Evolutionary conservation across 1,284 basidiomycete species (phyloP).

Genomic region (Ustilago nuda): DNA sequence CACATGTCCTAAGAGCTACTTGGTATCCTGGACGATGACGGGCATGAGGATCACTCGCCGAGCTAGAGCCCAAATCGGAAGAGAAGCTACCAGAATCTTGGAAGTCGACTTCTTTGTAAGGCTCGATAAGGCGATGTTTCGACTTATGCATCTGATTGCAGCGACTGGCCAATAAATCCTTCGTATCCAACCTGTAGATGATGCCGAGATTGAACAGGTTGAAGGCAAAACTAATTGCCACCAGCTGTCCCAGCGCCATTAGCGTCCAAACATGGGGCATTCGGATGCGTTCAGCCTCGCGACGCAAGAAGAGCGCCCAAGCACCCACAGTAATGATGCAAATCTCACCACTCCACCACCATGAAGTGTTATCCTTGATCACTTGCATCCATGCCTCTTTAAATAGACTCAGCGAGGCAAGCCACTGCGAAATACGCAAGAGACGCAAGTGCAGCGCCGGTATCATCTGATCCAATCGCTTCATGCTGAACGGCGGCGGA

Average conservation of each 20-base stretch:
- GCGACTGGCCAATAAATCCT: constrained; percentile 20
- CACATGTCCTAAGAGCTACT: not conserved
- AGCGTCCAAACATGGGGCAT: constrained; percentile 77
- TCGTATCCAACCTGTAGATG: constrained; percentile 68
- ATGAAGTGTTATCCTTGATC: constrained; percentile 73
- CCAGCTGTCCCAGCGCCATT: constrained; percentile 80
- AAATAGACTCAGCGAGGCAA: constrained; percentile 76
- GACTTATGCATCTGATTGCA: constrained; percentile 12
- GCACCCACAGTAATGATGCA: constrained; percentile 78
- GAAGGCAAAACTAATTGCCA: constrained; percentile 79
- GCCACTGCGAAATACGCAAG: constrained; percentile 73
- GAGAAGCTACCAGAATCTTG: not conserved
- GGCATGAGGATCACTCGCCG: not conserved
- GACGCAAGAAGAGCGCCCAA: constrained; percentile 75
- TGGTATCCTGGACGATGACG: not conserved
- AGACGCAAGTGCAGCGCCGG: constrained; percentile 68
- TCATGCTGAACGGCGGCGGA: constrained; percentile 18
- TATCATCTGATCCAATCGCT: constrained; percentile 35
- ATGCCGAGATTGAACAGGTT: constrained; percentile 78
- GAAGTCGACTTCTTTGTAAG: not conserved
- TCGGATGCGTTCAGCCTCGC: constrained; percentile 73
- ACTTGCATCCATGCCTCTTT: constrained; percentile 76
- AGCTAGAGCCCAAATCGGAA: not conserved
- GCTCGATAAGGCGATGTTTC: constrained; percentile 17
- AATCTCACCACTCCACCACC: constrained; percentile 82